A percentile compares a stretch with the other conserved stretches of the same genome.
Evolutionary conservation across 129 eudicot species (phyloP).

Genomic region (Silybum marianum): DNA sequence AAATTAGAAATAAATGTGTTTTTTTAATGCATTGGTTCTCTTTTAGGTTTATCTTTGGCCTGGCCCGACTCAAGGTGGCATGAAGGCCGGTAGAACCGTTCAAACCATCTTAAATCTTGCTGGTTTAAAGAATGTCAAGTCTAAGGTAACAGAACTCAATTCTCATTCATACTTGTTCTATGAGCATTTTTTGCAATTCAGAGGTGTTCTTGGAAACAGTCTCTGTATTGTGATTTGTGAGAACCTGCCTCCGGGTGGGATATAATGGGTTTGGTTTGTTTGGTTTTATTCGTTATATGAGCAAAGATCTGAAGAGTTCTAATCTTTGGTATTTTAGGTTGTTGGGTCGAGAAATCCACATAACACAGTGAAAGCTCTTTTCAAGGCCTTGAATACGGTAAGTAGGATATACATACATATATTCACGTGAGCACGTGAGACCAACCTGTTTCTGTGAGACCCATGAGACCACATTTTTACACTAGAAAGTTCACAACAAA

Average conservation of each 20-base stretch:
- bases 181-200: not conserved
- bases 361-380: constrained; percentile 91
- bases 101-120: constrained; percentile 75
- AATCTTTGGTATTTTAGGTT: constrained; percentile 47
- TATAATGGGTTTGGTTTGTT: not conserved
- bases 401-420: constrained; percentile 15
- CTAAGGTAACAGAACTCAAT: constrained; percentile 56
- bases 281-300: not conserved
- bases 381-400: constrained; percentile 90
- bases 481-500: too few relatives aligned
- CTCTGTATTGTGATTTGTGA: not conserved
- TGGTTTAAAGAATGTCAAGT: constrained; percentile 87
- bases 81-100: constrained; percentile 88
- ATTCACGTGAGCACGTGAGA: too few relatives aligned
- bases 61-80: constrained; percentile 75
- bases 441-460: too few relatives aligned
- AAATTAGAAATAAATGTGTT: not conserved
- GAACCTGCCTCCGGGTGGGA: not conserved
- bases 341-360: constrained; percentile 92
- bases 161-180: not conserved
- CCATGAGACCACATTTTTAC: too few relatives aligned
- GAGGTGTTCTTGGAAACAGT: not conserved
- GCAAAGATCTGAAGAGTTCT: constrained; percentile 2
- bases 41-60: constrained; percentile 92
- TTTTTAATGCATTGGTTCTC: not conserved